Percentiles rank a stretch among this genome's conserved stretches.
phyloP scores from a whole-genome alignment of 148 eudicot genomes.

The Dysphania ambrosioides region DNA sequence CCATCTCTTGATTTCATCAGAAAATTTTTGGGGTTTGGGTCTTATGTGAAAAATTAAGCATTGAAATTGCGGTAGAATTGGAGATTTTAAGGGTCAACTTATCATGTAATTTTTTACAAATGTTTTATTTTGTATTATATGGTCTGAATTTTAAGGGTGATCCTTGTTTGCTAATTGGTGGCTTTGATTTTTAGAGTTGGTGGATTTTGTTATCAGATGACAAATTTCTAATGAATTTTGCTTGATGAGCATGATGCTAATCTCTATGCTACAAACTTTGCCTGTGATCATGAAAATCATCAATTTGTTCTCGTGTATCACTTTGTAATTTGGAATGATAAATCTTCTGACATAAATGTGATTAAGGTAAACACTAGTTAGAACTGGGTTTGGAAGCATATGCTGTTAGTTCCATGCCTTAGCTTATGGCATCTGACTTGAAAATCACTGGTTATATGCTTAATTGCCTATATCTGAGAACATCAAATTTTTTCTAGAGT shows the following conservation, averaged over 20 bases:
- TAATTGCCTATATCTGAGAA: constrained; percentile 2
- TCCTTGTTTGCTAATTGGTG: background rate
- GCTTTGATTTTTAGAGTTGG: no score
- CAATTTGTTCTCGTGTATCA: no score
- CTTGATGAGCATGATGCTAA: no score
- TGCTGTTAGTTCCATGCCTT: background rate
- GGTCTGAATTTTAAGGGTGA: background rate
- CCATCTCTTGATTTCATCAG: background rate
- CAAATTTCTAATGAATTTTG: no score
- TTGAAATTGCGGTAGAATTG: background rate
- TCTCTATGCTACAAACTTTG: no score
- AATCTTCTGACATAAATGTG: no score
- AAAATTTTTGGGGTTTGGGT: background rate
- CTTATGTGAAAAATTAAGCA: background rate
- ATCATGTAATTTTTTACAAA: background rate
- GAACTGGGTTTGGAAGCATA: background rate
- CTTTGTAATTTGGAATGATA: no score
- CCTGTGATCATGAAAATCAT: no score
- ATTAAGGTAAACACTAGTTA: background rate
- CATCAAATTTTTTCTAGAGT: background rate
- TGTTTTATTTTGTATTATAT: background rate
- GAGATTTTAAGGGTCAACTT: background rate
- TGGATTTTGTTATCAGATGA: background rate
- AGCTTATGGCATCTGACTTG: background rate
- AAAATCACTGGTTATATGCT: background rate